Evolutionary conservation across 78 protist genomes (phyloP).

Genomic region (Cavenderia fasciculata): DNA sequence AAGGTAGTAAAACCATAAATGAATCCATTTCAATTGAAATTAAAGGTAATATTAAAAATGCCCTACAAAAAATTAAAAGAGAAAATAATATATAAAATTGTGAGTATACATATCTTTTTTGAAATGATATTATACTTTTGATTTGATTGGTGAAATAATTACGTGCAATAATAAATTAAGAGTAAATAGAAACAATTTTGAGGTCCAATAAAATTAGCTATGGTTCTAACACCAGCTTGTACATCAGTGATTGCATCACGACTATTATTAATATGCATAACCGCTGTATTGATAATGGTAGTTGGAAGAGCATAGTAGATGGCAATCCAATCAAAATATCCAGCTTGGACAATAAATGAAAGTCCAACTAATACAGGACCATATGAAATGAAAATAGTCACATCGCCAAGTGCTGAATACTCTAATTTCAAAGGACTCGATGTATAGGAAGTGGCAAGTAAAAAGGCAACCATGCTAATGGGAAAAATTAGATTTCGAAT

Average conservation of each 20-base stretch:
- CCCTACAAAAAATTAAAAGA: too few species aligned
- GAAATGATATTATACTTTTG: too few species aligned
- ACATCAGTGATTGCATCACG: conserved; percentile 55
- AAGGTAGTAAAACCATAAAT: too few species aligned
- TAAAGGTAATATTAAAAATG: too few species aligned
- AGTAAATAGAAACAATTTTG: too few species aligned
- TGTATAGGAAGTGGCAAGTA: conserved; percentile 33
- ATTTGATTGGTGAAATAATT: too few species aligned
- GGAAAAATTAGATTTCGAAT: too few species aligned
- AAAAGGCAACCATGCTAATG: neutral
- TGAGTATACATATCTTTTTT: too few species aligned
- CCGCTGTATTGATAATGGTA: conserved; percentile 37
- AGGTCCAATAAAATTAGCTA: conserved; percentile 41
- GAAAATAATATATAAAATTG: too few species aligned
- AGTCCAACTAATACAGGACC: conserved; percentile 72
- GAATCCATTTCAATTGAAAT: too few species aligned
- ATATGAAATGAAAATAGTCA: conserved; percentile 37
- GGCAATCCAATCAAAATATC: neutral
- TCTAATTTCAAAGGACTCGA: conserved; percentile 40
- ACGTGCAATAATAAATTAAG: too few species aligned
- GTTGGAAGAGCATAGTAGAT: conserved; percentile 59
- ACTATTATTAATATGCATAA: conserved; percentile 68
- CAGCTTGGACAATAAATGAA: conserved; percentile 26
- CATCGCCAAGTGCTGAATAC: conserved; percentile 69
- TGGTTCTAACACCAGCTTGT: conserved; percentile 14